Base-by-base conservation (phyloP, 169 alveolate species). In the Cryptosporidium canis region DNA sequence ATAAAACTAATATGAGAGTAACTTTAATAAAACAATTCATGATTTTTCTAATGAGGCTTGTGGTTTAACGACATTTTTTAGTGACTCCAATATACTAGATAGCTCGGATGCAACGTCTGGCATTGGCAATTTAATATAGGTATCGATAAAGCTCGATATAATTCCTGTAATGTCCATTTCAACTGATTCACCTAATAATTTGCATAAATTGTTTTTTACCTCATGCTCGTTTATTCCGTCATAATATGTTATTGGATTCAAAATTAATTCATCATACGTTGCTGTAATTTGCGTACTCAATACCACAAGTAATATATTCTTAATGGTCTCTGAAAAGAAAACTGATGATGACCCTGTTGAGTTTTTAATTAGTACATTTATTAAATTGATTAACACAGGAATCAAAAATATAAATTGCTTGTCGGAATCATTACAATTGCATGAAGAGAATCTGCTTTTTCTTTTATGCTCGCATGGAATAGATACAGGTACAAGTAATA, bases 91-190 rank as follows among this genome's bases (percentile, higher is more conserved):
- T 58, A 58, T 41, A 6, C 29, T 47, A 16, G 8, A n/a, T 12
- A 77, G 37, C 64, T 77, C 87, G 31, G 64, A 35, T 55, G 87
- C 87, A 56, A 77, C 44, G 3, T 77, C 87, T 16, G 87, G 87
- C 51, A 77, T 18, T 7, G 70, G 24, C 21, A 44, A n/a, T 21
- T 55, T 24, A 16, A 77, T 29, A 16, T 43, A 43, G 24, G n/a
- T 55, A 11, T 61, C 35, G 21, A 77, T 55, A 18, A 61, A 37
- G 27, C 70, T 77, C 6, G 45, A 39, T 14, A 77, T 29, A n/a
- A 77, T 61, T 12, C 87, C 55, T 7, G 66, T 58, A 12, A 77
- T 77, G 21, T 77, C 72, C 12, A 31, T 18, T 77, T 31, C 65
- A 3, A 7, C 12, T 29, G 48, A 77, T 3, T 39, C 41, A 8